Evolutionary conservation across 257 asterid genomes (phyloP), one percentile per base, ranked within the genome.

Genomic region (Nicotiana sylvestris): DNA sequence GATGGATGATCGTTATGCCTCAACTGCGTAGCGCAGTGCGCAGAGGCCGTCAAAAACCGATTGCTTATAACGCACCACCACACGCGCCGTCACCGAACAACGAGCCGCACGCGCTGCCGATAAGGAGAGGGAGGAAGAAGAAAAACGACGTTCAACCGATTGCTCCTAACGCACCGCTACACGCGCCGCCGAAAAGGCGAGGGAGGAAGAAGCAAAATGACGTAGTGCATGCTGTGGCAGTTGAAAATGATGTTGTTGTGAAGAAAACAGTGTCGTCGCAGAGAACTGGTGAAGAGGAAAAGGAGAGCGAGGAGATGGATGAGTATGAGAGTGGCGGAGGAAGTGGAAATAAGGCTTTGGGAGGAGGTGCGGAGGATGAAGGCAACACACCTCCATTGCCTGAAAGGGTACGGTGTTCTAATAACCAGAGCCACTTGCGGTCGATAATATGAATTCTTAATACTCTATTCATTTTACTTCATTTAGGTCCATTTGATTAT

Each of bases 1-100:
- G 78, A 70, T 70, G 78, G 78, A 70, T 43, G 58, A 43, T 70
- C 21, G 58, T 39, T 43, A 70, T 70, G 78, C 60, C 58, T 70
- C 58, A 70, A 43, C 21, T 43, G 58, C 78, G 60, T 11, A 70
- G 78, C 27, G 29, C 78, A n/a, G 35, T 70, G 60, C 60, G 78
- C 13, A 21, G 8, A 70, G 60, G 78, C 21, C 37, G 60, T 70
- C 13, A 70, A 43, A 43, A 43, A 43, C 21, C 78, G 78, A 43
- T 70, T 43, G 78, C 9, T 68, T 17, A 8, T 4, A 37, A 35
- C 3, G 11, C 8, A 39, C 5, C n/a, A 39, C 10, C 5, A 39
- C 78, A 70, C 58, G 37, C 78, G 58, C 58, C 58, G 57, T 67
- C 53, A 67, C 53, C 53, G 8, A 35, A 33, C 4, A 13, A 67